These are phyloP conservation scores for Orychophragmus violaceus DNA, from an alignment of 345 rosid genomes.

Conservation along the genomic window DNA sequence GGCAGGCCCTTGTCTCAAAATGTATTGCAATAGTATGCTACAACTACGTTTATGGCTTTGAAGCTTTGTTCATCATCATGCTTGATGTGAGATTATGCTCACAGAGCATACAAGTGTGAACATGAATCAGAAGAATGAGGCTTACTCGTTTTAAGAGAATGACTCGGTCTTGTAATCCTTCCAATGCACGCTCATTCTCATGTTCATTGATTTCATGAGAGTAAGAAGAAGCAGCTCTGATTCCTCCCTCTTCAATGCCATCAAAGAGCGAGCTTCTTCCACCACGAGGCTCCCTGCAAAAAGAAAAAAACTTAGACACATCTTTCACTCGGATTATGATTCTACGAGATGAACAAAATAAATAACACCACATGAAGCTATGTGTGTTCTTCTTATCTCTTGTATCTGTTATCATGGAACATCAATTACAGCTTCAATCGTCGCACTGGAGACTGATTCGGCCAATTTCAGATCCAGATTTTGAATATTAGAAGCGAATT, in stretches of 20 bases:
- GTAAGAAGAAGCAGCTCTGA: conserved; percentile 77
- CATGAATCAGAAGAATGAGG: background rate
- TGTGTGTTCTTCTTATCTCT: too few relatives aligned
- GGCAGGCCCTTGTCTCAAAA: background rate
- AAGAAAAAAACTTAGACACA: background rate
- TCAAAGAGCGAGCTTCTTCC: conserved; percentile 72
- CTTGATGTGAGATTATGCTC: background rate
- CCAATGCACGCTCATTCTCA: conserved; percentile 86
- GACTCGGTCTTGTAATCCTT: conserved; percentile 91
- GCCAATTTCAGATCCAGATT: background rate
- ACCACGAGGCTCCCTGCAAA: conserved; percentile 60
- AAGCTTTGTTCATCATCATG: background rate
- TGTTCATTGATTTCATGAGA: conserved; percentile 90
- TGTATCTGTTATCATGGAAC: too few relatives aligned
- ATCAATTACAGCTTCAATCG: background rate
- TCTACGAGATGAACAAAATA: background rate
- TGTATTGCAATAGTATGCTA: background rate
- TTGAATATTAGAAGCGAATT: background rate
- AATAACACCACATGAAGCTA: background rate
- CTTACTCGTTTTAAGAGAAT: conserved; percentile 79
- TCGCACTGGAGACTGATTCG: background rate
- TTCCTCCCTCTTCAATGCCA: conserved; percentile 95
- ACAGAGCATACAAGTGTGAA: background rate
- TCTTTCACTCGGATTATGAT: background rate
- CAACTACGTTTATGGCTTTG: background rate